phyloP scores from a whole-genome alignment of 1,284 basidiomycete genomes.

The Dichomitus squalens region DNA sequence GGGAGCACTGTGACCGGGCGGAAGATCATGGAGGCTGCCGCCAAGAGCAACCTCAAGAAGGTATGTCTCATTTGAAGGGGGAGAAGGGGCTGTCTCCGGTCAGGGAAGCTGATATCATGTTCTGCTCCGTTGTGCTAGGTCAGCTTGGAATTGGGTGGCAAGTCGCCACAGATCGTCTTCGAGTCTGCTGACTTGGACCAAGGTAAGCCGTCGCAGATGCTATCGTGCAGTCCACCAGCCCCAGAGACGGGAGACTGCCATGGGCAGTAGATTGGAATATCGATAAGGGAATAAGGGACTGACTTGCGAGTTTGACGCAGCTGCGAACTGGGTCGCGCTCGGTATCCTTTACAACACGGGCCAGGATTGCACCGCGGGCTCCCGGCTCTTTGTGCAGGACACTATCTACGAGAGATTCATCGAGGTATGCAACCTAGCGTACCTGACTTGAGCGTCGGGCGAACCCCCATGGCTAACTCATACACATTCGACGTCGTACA shows the following conservation, averaged over 20 bases:
- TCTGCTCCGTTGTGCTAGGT: conserved; percentile 48
- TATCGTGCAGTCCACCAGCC: too few relatives aligned
- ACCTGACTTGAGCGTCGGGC: not conserved
- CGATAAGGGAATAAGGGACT: not conserved
- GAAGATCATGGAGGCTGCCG: conserved; percentile 89
- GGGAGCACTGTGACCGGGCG: conserved; percentile 89
- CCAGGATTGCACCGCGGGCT: conserved; percentile 89
- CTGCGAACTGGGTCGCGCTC: conserved; percentile 84
- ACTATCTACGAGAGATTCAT: conserved; percentile 86
- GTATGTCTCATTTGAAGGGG: conserved; percentile 33
- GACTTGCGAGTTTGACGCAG: conserved; percentile 36
- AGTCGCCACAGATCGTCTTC: conserved; percentile 89
- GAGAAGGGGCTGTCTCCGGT: not conserved
- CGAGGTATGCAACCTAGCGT: conserved; percentile 26
- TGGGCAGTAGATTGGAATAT: not conserved
- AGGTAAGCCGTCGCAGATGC: conserved; percentile 41
- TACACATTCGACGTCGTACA: not conserved
- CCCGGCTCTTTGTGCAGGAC: conserved; percentile 84
- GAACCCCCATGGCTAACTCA: not conserved
- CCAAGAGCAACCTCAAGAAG: conserved; percentile 93
- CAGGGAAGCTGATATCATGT: not conserved
- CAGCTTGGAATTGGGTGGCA: conserved; percentile 93
- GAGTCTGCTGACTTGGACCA: conserved; percentile 84
- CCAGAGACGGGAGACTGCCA: too few relatives aligned
- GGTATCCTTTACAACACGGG: conserved; percentile 85